Evolutionary conservation across 495 filamentous ascomycete species (phyloP).

Genomic region (Cladorrhinum samala): DNA sequence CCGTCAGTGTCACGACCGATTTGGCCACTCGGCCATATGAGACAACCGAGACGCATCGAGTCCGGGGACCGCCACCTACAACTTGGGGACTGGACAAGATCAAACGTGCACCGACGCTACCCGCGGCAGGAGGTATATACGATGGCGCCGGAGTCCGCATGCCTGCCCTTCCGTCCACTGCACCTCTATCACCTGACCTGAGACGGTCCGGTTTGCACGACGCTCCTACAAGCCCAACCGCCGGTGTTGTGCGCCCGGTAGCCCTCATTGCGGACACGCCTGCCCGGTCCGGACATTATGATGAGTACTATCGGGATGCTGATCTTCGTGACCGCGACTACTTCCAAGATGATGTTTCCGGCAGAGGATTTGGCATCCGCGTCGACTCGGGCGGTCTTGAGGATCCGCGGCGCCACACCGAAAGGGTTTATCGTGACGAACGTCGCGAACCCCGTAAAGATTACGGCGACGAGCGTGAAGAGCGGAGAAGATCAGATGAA

Average conservation of each 20-base stretch:
- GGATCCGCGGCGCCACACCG: not conserved
- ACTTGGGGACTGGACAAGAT: constrained; percentile 59
- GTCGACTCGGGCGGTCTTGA: not conserved
- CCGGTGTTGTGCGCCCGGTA: constrained; percentile 35
- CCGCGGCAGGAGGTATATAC: constrained; percentile 33
- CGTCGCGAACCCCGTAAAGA: not conserved
- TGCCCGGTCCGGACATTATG: constrained; percentile 28
- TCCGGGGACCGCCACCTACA: constrained; percentile 53
- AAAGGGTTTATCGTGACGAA: not conserved
- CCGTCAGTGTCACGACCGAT: constrained; percentile 58
- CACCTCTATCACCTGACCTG: constrained; percentile 30
- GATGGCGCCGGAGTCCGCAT: constrained; percentile 40
- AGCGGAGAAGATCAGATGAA: not conserved
- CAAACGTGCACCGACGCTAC: constrained; percentile 20
- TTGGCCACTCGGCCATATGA: constrained; percentile 36
- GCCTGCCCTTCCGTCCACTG: constrained; percentile 33
- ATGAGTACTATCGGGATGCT: constrained; percentile 41
- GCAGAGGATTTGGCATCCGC: not conserved
- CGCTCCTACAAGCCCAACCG: constrained; percentile 26
- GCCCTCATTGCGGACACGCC: constrained; percentile 43
- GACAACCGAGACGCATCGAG: constrained; percentile 28
- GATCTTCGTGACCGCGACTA: constrained; percentile 27
- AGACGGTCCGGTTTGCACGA: constrained; percentile 27
- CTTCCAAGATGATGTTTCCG: not conserved
- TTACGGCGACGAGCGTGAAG: not conserved